These are phyloP conservation scores for California macrophylla DNA, from an alignment of 441 rosid genomes.

Conservation along the genomic window DNA sequence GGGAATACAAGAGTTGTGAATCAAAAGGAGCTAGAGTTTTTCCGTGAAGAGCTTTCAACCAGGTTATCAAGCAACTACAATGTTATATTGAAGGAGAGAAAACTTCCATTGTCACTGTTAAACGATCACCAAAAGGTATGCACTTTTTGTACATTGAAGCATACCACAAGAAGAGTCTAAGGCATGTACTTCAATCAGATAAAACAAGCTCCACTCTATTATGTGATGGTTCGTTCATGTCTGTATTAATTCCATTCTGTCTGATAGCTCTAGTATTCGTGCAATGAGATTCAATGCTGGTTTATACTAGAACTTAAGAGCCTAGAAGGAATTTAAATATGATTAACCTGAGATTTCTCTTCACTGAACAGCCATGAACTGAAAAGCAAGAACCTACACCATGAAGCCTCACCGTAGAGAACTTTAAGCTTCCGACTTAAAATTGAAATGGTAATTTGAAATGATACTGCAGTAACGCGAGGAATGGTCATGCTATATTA, in stretches of 20 bases:
- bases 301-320: neutral
- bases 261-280: neutral
- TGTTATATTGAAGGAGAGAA: conserved; percentile 71
- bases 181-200: neutral
- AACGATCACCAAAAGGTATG: conserved; percentile 65
- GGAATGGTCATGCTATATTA: neutral
- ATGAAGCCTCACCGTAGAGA: no score
- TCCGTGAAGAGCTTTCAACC: conserved; percentile 60
- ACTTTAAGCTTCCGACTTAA: neutral
- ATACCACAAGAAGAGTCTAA: neutral
- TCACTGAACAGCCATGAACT: neutral
- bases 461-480: neutral
- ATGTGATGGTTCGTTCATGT: neutral
- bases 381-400: neutral
- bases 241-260: neutral
- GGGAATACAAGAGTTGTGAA: conserved; percentile 69
- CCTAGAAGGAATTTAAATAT: neutral
- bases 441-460: no score
- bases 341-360: neutral
- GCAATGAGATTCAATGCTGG: neutral
- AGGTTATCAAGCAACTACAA: conserved; percentile 61
- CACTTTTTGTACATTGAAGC: neutral
- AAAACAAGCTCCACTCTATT: neutral
- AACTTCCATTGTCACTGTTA: conserved; percentile 71
- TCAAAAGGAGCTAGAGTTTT: conserved; percentile 68